A percentile compares a stretch with the other conserved stretches of the same genome.
Conservation (phyloP, 228 moss, liverwort and hornwort species). For the Sphagnum magellanicum region DNA sequence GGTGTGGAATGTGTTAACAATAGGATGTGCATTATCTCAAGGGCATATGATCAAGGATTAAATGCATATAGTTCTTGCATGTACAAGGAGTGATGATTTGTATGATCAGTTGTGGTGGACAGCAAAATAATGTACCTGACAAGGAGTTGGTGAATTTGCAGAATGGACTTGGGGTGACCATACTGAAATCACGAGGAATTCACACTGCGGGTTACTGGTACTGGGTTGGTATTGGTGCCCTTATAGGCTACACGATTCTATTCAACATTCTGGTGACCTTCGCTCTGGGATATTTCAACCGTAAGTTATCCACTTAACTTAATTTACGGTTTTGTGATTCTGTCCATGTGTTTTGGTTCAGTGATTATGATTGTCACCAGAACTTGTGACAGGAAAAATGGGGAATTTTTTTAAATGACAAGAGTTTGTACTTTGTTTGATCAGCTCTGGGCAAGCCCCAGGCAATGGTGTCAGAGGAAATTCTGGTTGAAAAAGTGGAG, state of each 20-base stretch:
- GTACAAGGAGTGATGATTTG: no score
- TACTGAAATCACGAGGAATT: constrained; percentile 62
- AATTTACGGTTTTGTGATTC: neutral
- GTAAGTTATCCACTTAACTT: constrained; percentile 34
- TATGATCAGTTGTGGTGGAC: constrained; percentile 23
- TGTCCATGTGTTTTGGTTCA: neutral
- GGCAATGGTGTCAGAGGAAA: constrained; percentile 64
- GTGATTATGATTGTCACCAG: neutral
- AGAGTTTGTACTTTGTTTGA: neutral
- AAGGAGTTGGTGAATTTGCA: no score
- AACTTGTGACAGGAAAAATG: neutral
- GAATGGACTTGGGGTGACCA: constrained; percentile 19
- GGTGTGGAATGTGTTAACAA: no score
- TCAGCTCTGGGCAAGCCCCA: constrained; percentile 70
- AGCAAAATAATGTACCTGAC: constrained; percentile 14
- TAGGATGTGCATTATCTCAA: no score
- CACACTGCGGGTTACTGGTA: constrained; percentile 65
- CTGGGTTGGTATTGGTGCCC: constrained; percentile 63
- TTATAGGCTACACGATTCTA: constrained; percentile 45
- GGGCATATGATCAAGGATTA: no score
- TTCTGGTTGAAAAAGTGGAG: constrained; percentile 31
- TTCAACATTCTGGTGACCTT: constrained; percentile 63
- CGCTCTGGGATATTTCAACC: constrained; percentile 49
- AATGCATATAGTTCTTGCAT: no score
- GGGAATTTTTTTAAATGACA: neutral